Evolutionary conservation across 257 asterid species (phyloP).

Genomic region (Solanum piurae): DNA sequence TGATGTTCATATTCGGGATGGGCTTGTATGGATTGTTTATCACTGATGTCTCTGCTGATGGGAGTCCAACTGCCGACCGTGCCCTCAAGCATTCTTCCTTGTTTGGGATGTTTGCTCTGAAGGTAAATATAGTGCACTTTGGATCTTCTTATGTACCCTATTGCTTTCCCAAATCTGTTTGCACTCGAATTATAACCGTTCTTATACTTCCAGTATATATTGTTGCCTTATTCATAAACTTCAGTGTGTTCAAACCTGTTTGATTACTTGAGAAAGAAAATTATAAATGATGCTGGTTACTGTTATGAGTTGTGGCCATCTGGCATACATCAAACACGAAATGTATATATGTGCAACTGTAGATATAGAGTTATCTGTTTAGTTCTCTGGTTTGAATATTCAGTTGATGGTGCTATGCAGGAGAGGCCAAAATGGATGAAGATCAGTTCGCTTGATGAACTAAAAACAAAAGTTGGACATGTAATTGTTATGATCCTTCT

Average conservation of each 20-base stretch:
- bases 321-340: neutral
- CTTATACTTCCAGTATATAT: neutral
- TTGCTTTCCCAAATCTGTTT: neutral
- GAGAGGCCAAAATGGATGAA: constrained; percentile 99
- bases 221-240: neutral
- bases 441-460: constrained; percentile 77
- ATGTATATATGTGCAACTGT: neutral
- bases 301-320: neutral
- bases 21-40: constrained; percentile 89
- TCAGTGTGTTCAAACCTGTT: neutral
- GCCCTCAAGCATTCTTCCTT: constrained; percentile 83
- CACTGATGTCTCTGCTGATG: constrained; percentile 46
- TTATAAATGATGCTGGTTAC: neutral
- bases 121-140: constrained; percentile 30
- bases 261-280: neutral
- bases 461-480: constrained; percentile 92
- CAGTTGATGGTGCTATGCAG: constrained; percentile 16
- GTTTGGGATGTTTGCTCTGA: constrained; percentile 77
- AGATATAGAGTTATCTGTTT: neutral
- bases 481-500: constrained; percentile 94
- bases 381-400: neutral
- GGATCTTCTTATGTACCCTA: neutral
- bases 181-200: rapidly evolving
- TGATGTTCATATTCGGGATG: constrained; percentile 93
- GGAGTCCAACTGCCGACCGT: constrained; percentile 44